Evolutionary conservation across 352 stramenopile genomes (phyloP).

Genomic region (Pythium rhizo-oryzae): DNA sequence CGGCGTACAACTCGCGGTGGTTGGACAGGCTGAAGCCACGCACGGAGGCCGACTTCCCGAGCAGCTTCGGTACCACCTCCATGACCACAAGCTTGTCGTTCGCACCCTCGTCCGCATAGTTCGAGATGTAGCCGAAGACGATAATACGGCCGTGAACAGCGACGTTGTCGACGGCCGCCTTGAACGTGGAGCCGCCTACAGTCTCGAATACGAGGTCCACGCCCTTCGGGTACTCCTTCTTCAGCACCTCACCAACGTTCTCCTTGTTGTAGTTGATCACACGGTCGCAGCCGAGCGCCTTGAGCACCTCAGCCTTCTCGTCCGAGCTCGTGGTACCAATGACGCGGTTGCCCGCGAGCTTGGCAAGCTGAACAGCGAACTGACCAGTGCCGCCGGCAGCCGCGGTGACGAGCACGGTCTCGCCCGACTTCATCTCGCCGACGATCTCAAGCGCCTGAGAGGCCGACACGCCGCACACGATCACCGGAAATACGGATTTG

Average conservation of each 20-base stretch:
- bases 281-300: conserved; percentile 64
- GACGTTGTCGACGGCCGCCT: conserved; percentile 57
- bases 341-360: conserved; percentile 77
- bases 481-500: conserved; percentile 39
- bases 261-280: conserved; percentile 90
- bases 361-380: conserved; percentile 85
- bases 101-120: conserved; percentile 39
- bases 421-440: conserved; percentile 55
- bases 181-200: conserved; percentile 58
- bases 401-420: conserved; percentile 66
- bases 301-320: conserved; percentile 85
- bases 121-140: conserved; percentile 57
- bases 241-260: conserved; percentile 51
- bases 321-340: conserved; percentile 83
- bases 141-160: conserved; percentile 60
- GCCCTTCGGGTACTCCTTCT: conserved; percentile 71
- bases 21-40: conserved; percentile 45
- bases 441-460: conserved; percentile 55
- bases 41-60: conserved; percentile 43
- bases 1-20: conserved; percentile 39
- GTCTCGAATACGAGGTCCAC: conserved; percentile 73
- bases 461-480: conserved; percentile 43
- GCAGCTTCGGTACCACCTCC: conserved; percentile 24
- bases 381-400: conserved; percentile 80
- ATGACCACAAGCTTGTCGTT: conserved; percentile 24